Percentiles rank a stretch among this genome's conserved stretches.
Evolutionary conservation across 108 stramenopile genomes (phyloP).

Genomic region (Epithemia pelagica): DNA sequence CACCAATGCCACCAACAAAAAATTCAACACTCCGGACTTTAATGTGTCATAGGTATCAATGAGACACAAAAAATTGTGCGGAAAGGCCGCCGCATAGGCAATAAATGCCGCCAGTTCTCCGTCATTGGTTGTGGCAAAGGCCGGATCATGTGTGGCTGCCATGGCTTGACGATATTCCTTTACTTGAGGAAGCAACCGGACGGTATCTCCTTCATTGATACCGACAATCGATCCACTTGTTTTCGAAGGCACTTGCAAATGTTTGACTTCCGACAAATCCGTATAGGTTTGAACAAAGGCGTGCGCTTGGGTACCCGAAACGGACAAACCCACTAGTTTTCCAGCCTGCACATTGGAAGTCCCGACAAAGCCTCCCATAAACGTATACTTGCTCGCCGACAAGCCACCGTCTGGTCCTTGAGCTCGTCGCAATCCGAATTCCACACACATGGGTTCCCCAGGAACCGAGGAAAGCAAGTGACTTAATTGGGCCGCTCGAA

Average conservation of each 20-base stretch:
- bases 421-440: slow-evolving; percentile 96
- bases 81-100: slow-evolving; percentile 93
- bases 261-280: slow-evolving; percentile 58
- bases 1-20: slow-evolving; percentile 82
- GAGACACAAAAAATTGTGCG: slow-evolving; percentile 87
- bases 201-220: slow-evolving; percentile 21
- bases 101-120: slow-evolving; percentile 97
- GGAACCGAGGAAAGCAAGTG: slow-evolving; percentile 11
- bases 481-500: slow-evolving; percentile 78
- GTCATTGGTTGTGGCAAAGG: slow-evolving; percentile 61
- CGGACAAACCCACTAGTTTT: slow-evolving; percentile 65
- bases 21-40: slow-evolving; percentile 88
- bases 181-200: slow-evolving; percentile 38
- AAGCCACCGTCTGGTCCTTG: slow-evolving; percentile 98
- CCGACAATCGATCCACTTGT: slow-evolving; percentile 18
- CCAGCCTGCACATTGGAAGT: slow-evolving; percentile 96
- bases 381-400: slow-evolving; percentile 87
- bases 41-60: slow-evolving; percentile 98
- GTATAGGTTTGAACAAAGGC: slow-evolving; percentile 89
- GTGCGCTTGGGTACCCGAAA: slow-evolving; percentile 96
- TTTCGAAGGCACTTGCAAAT: neutral
- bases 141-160: neutral
- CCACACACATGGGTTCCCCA: slow-evolving; percentile 52
- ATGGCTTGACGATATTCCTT: slow-evolving; percentile 48
- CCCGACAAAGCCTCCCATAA: slow-evolving; percentile 93